phyloP scores from a whole-genome alignment of 495 filamentous ascomycete genomes.

The Schizothecium vesticola region DNA sequence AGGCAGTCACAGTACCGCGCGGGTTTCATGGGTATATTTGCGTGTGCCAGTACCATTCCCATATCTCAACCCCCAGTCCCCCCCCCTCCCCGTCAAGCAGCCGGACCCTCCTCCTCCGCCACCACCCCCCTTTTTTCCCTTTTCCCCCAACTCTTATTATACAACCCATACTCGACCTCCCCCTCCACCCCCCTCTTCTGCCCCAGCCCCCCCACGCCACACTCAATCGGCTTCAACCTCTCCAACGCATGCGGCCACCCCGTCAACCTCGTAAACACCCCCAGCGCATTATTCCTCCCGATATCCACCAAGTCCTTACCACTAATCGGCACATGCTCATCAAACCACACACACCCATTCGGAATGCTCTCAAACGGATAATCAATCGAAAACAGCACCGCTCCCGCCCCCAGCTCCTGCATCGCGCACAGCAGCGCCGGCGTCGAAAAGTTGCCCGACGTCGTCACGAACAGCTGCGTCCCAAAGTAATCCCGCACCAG shows the following conservation, averaged over 20 bases:
- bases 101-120: background rate
- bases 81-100: background rate
- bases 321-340: conserved; percentile 21
- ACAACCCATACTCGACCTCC: conserved; percentile 22
- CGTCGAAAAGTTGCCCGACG: conserved; percentile 54
- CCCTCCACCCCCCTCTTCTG: conserved; percentile 6
- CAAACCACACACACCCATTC: conserved; percentile 28
- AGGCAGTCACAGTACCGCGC: no score
- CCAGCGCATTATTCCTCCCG: conserved; percentile 23
- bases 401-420: conserved; percentile 19
- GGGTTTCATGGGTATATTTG: no score
- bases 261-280: conserved; percentile 15
- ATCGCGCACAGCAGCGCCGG: conserved; percentile 23
- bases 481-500: conserved; percentile 26
- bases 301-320: conserved; percentile 19
- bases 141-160: conserved; percentile 19
- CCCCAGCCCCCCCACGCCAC: conserved; percentile 18
- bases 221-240: conserved; percentile 15
- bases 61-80: no score
- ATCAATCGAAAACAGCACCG: conserved; percentile 51
- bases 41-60: no score
- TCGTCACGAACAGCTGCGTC: conserved; percentile 30
- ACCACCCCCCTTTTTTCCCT: background rate
- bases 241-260: conserved; percentile 13
- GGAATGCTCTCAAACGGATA: conserved; percentile 53